phyloP scores from a whole-genome alignment of 192 early-diverging fungal genomes.

The Radiomyces spectabilis region DNA sequence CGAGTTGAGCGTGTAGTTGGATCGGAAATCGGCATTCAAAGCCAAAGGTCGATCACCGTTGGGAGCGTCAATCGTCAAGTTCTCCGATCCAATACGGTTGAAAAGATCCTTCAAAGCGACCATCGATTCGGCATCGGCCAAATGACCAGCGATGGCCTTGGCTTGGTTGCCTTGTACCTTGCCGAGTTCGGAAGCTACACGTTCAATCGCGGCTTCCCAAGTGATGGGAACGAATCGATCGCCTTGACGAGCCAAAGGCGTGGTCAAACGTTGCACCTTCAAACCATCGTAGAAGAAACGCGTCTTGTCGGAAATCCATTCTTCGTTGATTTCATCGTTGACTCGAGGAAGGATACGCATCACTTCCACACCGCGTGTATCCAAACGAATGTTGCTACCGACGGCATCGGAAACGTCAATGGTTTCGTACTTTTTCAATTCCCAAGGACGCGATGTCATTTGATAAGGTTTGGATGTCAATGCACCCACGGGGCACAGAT shows the following conservation, averaged over 20 bases:
- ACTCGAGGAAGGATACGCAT: conserved; percentile 92
- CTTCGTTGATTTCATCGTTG: conserved; percentile 98
- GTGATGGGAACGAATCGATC: conserved; percentile 75
- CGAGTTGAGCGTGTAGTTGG: conserved; percentile 83
- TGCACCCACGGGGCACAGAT: conserved; percentile 97
- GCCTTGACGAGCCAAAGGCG: conserved; percentile 79
- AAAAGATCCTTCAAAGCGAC: conserved; percentile 94
- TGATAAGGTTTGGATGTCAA: conserved; percentile 95
- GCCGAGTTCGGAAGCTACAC: conserved; percentile 58
- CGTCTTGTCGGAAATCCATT: conserved; percentile 99
- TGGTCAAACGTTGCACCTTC: conserved; percentile 91
- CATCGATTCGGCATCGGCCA: conserved; percentile 91
- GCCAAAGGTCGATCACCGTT: conserved; percentile 41
- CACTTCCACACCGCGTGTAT: conserved; percentile 92
- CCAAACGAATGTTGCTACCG: conserved; percentile 92
- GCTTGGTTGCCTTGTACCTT: conserved; percentile 55
- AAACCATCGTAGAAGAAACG: conserved; percentile 93
- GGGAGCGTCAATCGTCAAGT: conserved; percentile 66
- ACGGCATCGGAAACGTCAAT: conserved; percentile 94
- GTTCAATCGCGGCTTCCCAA: conserved; percentile 80
- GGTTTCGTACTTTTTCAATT: conserved; percentile 91
- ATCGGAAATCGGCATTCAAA: conserved; percentile 71
- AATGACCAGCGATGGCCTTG: conserved; percentile 83
- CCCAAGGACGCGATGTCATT: conserved; percentile 93
- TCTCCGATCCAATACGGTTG: conserved; percentile 81